Base-by-base conservation (phyloP, 2,329 filamentous ascomycete species). In the Chaetomium olivaceum region DNA sequence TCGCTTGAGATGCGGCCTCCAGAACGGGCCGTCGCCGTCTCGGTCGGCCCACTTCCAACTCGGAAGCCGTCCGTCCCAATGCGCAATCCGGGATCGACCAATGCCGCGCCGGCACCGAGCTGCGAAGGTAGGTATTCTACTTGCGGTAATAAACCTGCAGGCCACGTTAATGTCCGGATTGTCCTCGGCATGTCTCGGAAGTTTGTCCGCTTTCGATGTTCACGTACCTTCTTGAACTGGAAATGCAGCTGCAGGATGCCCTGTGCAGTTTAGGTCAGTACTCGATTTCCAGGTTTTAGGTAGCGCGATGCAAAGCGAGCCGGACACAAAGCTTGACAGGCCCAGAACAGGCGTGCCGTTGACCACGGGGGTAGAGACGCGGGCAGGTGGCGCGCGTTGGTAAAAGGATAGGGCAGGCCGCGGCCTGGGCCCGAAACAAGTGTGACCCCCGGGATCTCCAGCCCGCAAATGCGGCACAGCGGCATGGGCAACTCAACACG, bases 221-320 rank as follows among this genome's bases (percentile, higher is more conserved):
- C 63, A 71, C 78, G 75, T 78, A 96, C 93, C 87, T 97, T 96
- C 79, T 98, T 99, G 83, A 98, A 97, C 78, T 97, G 93, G 77
- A 99, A 99, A 77, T 98, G 94, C 65, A 99, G 85, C 80, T 97
- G 93, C 65, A 99, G 81, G 73, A 98, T 97, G 61, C 94, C 94
- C 91, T 96, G 75, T 31, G 70, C 36, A 62, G 57, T 66, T 64
- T 64, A 67, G 33, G 62, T 71, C 56, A 72, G 68, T 39, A 62
- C 14, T 31, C 19, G 1, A 23, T 4, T 14, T 9, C 7, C 21
- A 2, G 6, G 46, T 25, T n/a, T 14, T 19, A 36, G n/a, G 36
- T 8, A 43, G 16, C 48, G 19, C n/a, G 43, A 23, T 3, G n/a
- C 39, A 21, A 19, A 21, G 27, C 27, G 3, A 29, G 27, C 27